Percentiles rank a stretch among this genome's conserved stretches.
These are phyloP conservation scores for Phyllosticta citrichinensis DNA, from an alignment of 2,329 filamentous ascomycete genomes.

Conservation along the genomic window DNA sequence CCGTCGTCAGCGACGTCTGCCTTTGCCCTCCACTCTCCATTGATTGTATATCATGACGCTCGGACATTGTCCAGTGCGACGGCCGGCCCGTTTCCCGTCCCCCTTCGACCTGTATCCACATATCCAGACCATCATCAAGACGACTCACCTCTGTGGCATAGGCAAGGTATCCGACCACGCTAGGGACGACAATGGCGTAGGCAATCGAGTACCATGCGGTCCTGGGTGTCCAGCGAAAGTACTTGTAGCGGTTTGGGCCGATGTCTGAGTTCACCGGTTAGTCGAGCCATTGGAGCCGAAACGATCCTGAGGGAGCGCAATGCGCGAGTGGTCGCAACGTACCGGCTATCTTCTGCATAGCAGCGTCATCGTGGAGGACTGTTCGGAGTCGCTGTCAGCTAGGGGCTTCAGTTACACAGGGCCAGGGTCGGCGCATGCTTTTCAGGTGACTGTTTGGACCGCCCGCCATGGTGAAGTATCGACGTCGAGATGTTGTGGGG, in stretches of 20 bases:
- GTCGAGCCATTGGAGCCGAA: background rate
- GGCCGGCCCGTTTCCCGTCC: background rate
- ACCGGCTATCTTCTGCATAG: slow-evolving; percentile 46
- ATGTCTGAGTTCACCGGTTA: slow-evolving; percentile 50
- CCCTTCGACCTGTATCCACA: background rate
- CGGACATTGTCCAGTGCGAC: background rate
- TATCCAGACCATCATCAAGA: background rate
- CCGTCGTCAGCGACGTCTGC: slow-evolving; percentile 2
- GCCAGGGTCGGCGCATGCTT: background rate
- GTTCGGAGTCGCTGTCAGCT: slow-evolving; percentile 8
- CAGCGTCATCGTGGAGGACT: slow-evolving; percentile 46
- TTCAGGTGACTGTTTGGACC: slow-evolving; percentile 1
- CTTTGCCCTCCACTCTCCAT: slow-evolving; percentile 8
- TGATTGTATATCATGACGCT: background rate
- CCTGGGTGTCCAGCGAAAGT: slow-evolving; percentile 85
- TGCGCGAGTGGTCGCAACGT: slow-evolving; percentile 21
- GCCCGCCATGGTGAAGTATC: slow-evolving; percentile 6
- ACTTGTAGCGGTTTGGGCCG: slow-evolving; percentile 76
- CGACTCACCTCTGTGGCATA: slow-evolving; percentile 77
- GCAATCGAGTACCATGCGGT: slow-evolving; percentile 72
- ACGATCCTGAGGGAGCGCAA: background rate
- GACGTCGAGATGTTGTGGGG: background rate
- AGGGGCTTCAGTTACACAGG: background rate
- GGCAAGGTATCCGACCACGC: slow-evolving; percentile 58
- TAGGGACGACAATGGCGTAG: slow-evolving; percentile 65